Conservation (phyloP, 177 flowering plant species). For the Telopea speciosissima region DNA sequence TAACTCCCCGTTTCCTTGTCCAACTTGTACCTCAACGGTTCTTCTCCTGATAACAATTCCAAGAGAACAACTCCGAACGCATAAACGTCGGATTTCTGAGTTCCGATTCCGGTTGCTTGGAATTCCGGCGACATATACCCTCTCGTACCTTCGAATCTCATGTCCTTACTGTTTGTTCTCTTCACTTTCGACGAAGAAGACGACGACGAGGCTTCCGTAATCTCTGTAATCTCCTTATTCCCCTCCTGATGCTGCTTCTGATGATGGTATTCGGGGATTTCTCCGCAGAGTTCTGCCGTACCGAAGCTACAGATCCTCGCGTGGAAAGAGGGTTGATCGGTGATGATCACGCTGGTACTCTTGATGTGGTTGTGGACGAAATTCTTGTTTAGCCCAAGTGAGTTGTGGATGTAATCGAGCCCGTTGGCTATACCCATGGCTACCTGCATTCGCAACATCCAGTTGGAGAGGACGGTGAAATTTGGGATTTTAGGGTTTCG, state of each 20-base stretch:
- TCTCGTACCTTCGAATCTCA: constrained; percentile 55
- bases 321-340: constrained; percentile 52
- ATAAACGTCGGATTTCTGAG: constrained; percentile 74
- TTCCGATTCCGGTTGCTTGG: constrained; percentile 41
- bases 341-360: constrained; percentile 53
- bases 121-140: constrained; percentile 70
- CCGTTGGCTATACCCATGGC: constrained; percentile 82
- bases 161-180: constrained; percentile 23
- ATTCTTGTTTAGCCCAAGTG: constrained; percentile 32
- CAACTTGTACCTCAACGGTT: constrained; percentile 51
- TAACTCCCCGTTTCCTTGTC: constrained; percentile 42
- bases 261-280: constrained; percentile 8
- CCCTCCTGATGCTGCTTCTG: background rate
- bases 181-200: constrained; percentile 10
- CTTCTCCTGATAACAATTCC: constrained; percentile 78
- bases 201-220: background rate
- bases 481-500: constrained; percentile 48
- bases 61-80: constrained; percentile 82
- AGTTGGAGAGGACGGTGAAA: constrained; percentile 48
- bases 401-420: constrained; percentile 78
- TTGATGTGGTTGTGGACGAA: constrained; percentile 76
- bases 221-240: constrained; percentile 13
- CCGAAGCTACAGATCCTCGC: constrained; percentile 88
- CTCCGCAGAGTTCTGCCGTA: constrained; percentile 44
- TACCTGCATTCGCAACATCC: constrained; percentile 79